Percentiles rank a stretch among this genome's conserved stretches.
Evolutionary conservation across 805 yeast species (phyloP).

Genomic region (Lachancea cidri): DNA sequence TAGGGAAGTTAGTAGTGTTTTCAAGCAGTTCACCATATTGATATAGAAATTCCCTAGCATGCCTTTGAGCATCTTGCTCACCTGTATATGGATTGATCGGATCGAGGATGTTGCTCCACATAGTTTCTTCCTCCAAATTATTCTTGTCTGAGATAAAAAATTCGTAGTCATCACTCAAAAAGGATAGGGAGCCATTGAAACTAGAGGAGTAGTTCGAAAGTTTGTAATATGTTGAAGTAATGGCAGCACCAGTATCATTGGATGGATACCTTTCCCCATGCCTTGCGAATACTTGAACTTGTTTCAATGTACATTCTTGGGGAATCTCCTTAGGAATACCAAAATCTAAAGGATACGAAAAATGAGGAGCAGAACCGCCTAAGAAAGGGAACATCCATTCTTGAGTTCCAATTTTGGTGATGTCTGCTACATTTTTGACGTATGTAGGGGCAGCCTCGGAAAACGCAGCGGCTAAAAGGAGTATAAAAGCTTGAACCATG

Average conservation of each 20-base stretch:
- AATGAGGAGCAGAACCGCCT: slow-evolving; percentile 55
- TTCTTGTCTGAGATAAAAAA: slow-evolving; percentile 40
- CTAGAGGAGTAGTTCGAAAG: slow-evolving; percentile 27
- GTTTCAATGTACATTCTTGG: slow-evolving; percentile 48
- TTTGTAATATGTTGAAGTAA: slow-evolving; percentile 28
- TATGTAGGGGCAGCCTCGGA: slow-evolving; percentile 3
- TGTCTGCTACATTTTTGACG: slow-evolving; percentile 1
- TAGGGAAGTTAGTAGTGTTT: slow-evolving; percentile 36
- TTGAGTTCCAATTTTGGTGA: slow-evolving; percentile 13
- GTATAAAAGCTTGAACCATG: too few species aligned
- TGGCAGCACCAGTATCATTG: slow-evolving; percentile 33
- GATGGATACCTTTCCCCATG: slow-evolving; percentile 81
- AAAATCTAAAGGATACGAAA: slow-evolving; percentile 42
- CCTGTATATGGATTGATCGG: slow-evolving; percentile 43
- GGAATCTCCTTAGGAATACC: slow-evolving; percentile 50
- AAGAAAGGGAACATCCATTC: slow-evolving; percentile 41
- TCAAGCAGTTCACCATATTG: slow-evolving; percentile 41
- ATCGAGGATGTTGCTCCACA: slow-evolving; percentile 16
- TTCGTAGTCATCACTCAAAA: slow-evolving; percentile 44
- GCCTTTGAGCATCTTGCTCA: slow-evolving; percentile 37
- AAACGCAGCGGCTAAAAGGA: slow-evolving; percentile 3
- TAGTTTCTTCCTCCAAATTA: slow-evolving; percentile 39
- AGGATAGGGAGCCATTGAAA: slow-evolving; percentile 46
- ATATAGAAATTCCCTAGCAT: slow-evolving; percentile 42
- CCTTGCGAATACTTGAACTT: slow-evolving; percentile 66